These are phyloP conservation scores for Incumbomyces delicatus DNA, from an alignment of 2,329 filamentous ascomycete genomes.

Conservation along the genomic window DNA sequence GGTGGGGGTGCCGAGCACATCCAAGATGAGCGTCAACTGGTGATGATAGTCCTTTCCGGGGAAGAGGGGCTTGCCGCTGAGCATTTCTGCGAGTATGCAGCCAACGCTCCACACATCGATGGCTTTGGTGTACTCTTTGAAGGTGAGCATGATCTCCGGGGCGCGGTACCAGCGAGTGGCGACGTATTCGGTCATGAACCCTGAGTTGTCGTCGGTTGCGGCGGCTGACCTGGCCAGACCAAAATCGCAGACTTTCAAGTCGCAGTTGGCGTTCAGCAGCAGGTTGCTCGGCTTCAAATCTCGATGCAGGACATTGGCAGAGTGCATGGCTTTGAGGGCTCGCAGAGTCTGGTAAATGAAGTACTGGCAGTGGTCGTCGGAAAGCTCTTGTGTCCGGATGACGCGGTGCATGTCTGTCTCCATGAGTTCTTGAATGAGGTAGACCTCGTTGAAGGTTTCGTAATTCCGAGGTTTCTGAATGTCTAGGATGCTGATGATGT, in stretches of 20 bases:
- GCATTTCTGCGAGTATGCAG: constrained; percentile 96
- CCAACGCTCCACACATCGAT: constrained; percentile 99
- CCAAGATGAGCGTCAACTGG: constrained; percentile 91
- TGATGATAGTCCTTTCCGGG: constrained; percentile 99
- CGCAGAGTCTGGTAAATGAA: constrained; percentile 99
- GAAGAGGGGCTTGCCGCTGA: constrained; percentile 95
- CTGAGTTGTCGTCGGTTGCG: constrained; percentile 98
- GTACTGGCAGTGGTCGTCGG: constrained; percentile 98
- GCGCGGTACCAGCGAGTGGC: constrained; percentile 98
- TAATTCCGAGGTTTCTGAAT: constrained; percentile 97
- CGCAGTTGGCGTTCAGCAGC: constrained; percentile 94
- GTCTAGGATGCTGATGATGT: constrained; percentile 98
- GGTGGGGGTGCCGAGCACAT: constrained; percentile 92
- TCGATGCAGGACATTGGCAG: constrained; percentile 92
- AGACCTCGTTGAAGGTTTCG: constrained; percentile 93
- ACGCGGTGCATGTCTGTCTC: constrained; percentile 99
- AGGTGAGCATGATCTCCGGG: constrained; percentile 99
- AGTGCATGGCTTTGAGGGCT: constrained; percentile 98
- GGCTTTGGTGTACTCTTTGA: constrained; percentile 99
- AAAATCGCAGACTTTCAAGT: constrained; percentile 98
- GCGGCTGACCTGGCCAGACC: constrained; percentile 90
- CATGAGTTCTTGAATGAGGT: constrained; percentile 98
- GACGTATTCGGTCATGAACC: constrained; percentile 99
- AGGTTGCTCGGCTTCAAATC: constrained; percentile 97
- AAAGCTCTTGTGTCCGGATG: constrained; percentile 95